These are phyloP conservation scores for Letharia lupina DNA, from an alignment of 495 filamentous ascomycete genomes.

Conservation along the genomic window DNA sequence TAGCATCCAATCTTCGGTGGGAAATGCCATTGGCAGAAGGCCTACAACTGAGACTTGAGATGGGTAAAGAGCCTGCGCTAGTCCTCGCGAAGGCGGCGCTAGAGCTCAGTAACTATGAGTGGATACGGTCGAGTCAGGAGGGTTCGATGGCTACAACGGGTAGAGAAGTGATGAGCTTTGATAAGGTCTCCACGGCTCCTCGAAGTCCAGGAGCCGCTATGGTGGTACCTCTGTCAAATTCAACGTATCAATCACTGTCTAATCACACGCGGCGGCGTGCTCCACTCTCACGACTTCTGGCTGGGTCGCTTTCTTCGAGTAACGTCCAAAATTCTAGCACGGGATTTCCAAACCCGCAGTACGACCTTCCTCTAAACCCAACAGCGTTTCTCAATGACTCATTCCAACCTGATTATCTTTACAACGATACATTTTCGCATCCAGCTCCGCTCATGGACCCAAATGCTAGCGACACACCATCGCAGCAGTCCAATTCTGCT, in stretches of 20 bases:
- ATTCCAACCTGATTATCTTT: background rate
- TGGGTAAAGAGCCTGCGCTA: background rate
- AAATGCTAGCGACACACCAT: background rate
- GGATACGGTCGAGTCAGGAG: background rate
- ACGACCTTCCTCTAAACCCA: background rate
- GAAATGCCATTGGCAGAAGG: background rate
- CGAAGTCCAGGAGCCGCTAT: background rate
- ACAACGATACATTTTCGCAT: background rate
- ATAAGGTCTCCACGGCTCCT: background rate
- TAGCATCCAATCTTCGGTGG: conserved; percentile 2
- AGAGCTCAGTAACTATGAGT: background rate
- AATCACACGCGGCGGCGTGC: background rate
- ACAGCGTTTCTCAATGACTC: background rate
- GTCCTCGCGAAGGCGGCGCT: conserved; percentile 1
- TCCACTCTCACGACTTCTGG: background rate
- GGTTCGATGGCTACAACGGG: background rate
- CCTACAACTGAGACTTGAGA: conserved; percentile 10
- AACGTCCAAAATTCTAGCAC: background rate
- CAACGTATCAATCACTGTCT: background rate
- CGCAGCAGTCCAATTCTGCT: background rate
- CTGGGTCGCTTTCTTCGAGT: background rate
- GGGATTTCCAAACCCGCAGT: background rate
- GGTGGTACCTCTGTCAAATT: background rate
- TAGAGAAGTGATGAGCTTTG: background rate
- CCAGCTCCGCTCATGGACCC: background rate